Percentiles rank a stretch among this genome's conserved stretches.
phyloP scores from a whole-genome alignment of 768 basidiomycete species.

The Tricholoma terreum region DNA sequence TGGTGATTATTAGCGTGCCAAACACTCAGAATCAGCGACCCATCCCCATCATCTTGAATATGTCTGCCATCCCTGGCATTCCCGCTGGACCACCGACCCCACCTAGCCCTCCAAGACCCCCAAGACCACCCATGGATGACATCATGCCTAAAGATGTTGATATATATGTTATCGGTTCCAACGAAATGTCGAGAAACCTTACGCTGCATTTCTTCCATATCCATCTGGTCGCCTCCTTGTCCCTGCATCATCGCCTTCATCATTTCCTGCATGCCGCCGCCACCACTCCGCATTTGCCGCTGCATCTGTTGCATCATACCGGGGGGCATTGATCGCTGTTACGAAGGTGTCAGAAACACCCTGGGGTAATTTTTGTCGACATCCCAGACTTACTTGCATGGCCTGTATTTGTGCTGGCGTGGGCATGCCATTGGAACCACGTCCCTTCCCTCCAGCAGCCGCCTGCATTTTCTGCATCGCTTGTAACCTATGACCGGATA shows the following conservation, averaged over 20 bases:
- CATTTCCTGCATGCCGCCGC: constrained; percentile 96
- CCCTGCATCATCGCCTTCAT: constrained; percentile 99
- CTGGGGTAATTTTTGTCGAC: constrained; percentile 4
- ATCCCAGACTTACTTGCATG: constrained; percentile 66
- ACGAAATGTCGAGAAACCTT: constrained; percentile 21
- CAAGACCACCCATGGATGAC: constrained; percentile 77
- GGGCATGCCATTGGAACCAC: constrained; percentile 86
- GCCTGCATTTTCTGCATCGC: constrained; percentile 93
- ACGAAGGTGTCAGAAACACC: not conserved
- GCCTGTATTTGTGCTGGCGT: constrained; percentile 92
- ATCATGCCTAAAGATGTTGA: constrained; percentile 64
- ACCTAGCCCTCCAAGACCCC: constrained; percentile 56
- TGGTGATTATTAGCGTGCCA: not conserved
- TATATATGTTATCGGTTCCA: not conserved
- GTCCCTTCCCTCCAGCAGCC: constrained; percentile 80
- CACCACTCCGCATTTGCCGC: constrained; percentile 71
- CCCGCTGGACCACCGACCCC: constrained; percentile 59
- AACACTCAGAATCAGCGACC: constrained; percentile 37
- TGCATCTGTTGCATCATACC: constrained; percentile 96
- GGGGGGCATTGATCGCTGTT: constrained; percentile 89
- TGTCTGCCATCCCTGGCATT: constrained; percentile 69
- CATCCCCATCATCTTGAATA: constrained; percentile 91
- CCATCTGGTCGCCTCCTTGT: constrained; percentile 83
- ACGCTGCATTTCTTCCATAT: constrained; percentile 96
- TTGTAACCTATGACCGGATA: constrained; percentile 51